phyloP scores from a whole-genome alignment of 768 basidiomycete species.

The Naganishia antarctica region DNA sequence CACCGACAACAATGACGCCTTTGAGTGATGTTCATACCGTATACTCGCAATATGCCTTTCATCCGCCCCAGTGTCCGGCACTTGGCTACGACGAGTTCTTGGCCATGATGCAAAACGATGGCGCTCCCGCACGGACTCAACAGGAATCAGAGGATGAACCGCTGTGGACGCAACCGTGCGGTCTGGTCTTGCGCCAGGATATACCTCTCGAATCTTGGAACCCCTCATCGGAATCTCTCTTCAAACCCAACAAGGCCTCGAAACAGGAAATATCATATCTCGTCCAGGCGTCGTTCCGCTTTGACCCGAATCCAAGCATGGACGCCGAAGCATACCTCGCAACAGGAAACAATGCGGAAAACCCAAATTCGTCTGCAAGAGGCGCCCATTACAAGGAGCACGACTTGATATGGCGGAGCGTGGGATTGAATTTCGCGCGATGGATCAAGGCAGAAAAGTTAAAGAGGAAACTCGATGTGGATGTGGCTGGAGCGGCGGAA shows the following conservation, averaged over 20 bases:
- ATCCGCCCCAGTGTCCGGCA: constrained; percentile 4
- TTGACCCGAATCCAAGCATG: background rate
- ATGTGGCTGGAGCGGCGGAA: background rate
- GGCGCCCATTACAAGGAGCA: constrained; percentile 4
- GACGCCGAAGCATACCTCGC: constrained; percentile 3
- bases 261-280: background rate
- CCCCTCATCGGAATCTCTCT: background rate
- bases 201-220: background rate
- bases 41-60: constrained; percentile 6
- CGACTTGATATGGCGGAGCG: constrained; percentile 5
- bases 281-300: constrained; percentile 11
- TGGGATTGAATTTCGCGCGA: constrained; percentile 10
- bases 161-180: background rate
- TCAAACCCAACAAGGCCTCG: background rate
- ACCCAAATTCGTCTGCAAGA: background rate
- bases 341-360: background rate
- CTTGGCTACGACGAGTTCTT: background rate
- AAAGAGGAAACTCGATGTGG: background rate
- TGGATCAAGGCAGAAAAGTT: constrained; percentile 11
- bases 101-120: background rate
- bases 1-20: background rate
- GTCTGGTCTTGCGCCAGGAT: background rate
- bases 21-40: background rate
- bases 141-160: background rate
- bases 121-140: background rate